A percentile compares a stretch with the other conserved stretches of the same genome.
Conservation (phyloP, 2,329 filamentous ascomycete species). For the Cladosporium sp. region DNA sequence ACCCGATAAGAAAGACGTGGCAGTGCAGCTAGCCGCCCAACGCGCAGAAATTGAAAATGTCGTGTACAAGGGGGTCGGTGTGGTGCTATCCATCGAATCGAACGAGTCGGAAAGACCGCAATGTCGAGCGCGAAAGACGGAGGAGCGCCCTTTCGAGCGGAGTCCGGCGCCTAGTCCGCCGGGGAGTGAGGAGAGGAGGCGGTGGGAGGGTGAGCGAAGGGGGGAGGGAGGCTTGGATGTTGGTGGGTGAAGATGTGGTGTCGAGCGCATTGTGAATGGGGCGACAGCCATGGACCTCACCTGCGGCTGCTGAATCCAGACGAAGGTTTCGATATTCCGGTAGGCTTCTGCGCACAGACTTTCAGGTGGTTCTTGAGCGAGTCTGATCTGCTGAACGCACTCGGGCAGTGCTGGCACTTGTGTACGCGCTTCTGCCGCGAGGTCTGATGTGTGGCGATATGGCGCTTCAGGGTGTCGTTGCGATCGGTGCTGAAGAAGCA, state of each 20-base stretch:
- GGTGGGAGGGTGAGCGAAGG: background rate
- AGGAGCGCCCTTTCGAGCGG: background rate
- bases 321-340: background rate
- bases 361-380: background rate
- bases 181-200: background rate
- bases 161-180: slow-evolving; percentile 5
- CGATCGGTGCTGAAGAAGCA: background rate
- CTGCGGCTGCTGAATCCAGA: too few species aligned
- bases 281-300: too few species aligned
- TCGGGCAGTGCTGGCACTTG: background rate
- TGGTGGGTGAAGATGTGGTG: too few species aligned
- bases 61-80: background rate
- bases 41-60: too few species aligned
- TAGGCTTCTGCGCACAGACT: background rate
- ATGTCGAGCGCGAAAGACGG: background rate
- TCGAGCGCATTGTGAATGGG: too few species aligned
- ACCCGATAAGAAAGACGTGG: background rate
- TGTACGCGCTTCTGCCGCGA: background rate
- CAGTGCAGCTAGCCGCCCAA: background rate
- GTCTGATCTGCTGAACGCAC: background rate
- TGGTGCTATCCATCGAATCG: background rate
- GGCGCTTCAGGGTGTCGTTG: background rate
- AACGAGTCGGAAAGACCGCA: background rate
- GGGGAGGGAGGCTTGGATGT: background rate
- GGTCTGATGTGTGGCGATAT: background rate